Evolutionary conservation across 805 yeast genomes (phyloP), one percentile per base, ranked within the genome.

Genomic region (Pichia rugopelliculosa): DNA sequence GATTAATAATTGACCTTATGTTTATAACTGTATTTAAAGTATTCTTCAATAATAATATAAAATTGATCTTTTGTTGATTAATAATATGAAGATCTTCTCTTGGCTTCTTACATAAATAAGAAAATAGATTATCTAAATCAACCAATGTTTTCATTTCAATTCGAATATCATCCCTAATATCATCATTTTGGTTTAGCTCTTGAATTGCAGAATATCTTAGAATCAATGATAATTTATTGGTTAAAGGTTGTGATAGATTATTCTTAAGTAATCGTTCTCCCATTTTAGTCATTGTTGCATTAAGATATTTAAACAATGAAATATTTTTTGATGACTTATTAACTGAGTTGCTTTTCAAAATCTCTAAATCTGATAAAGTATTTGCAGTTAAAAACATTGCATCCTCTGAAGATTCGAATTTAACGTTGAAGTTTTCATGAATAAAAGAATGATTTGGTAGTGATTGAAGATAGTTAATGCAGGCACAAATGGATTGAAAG

Each of bases 191-290:
- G 10, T 58, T 46, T 15, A 75, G 52, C 46, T 71, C 76, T 36
- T 61, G 54, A 0, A 73, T 70, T 1, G 75, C 60, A 4, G 61
- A 62, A 12, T 64, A 53, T 36, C 80, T 59, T 36, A 66, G 53
- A 11, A 54, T 47, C 3, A 75, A 65, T 21, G 71, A 66, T 0
- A 52, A 50, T 17, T 48, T 50, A 51, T 71, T 70, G 0, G 75
- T 72, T 15, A 75, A 53, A 0, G 79, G 80, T 48, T 75, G 80
- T n/a, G 75, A 50, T 3, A 74, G 66, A 44, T 66, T 73, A 33
- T 62, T 69, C 50, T 67, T 64, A 42, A 76, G 55, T 7, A 68
- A 48, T 44, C 79, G 52, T 15, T 56, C 59, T 0, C 79, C 80
- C 79, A 75, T 75, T 45, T 66, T 70, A 0, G 80, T 75, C 0